Percentiles rank a stretch among this genome's conserved stretches.
These are phyloP conservation scores for Cytospora mali DNA, from an alignment of 2,329 filamentous ascomycete genomes.

Conservation along the genomic window DNA sequence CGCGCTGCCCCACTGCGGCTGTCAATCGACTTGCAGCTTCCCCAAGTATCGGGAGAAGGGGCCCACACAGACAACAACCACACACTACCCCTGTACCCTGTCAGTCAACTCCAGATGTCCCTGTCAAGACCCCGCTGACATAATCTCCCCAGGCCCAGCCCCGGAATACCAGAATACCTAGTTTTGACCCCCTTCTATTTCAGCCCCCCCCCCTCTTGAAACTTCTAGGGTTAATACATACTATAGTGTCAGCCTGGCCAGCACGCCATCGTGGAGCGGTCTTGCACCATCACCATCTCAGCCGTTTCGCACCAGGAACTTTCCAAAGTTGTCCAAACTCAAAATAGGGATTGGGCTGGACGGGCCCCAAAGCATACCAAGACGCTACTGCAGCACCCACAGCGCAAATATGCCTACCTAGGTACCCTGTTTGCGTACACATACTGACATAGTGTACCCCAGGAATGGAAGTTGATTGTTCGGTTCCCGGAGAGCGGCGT, in stretches of 20 bases:
- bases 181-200: neutral
- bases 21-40: neutral
- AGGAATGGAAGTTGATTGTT: neutral
- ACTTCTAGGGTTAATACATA: no score
- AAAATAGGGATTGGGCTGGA: no score
- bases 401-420: no score
- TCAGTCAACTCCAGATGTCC: no score
- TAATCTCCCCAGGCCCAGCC: neutral
- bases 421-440: no score
- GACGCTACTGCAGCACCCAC: no score
- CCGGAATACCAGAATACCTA: no score
- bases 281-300: slow-evolving; percentile 16
- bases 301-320: neutral
- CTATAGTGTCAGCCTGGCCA: neutral
- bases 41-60: neutral
- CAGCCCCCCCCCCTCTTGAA: no score
- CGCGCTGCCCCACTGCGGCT: neutral
- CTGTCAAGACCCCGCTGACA: neutral
- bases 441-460: no score
- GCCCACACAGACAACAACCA: neutral
- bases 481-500: slow-evolving; percentile 1
- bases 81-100: neutral
- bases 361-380: no score
- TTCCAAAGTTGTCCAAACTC: neutral
- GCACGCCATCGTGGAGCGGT: slow-evolving; percentile 13